Evolutionary conservation across 768 basidiomycete genomes (phyloP), one percentile per base, ranked within the genome.

Genomic region (Tremella yokohamensis): DNA sequence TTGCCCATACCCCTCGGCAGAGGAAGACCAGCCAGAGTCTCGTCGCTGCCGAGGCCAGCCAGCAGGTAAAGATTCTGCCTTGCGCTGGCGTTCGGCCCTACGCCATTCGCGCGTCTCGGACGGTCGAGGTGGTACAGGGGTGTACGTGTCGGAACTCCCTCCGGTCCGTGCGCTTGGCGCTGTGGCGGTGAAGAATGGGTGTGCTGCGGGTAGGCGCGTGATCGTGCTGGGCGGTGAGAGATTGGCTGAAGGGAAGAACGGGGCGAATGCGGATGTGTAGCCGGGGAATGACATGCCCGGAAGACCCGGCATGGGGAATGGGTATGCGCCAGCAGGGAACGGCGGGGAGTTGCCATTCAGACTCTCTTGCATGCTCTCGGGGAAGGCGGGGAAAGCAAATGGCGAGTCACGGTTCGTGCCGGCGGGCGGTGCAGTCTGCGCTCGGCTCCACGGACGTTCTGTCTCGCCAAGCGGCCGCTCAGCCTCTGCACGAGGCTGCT

Each of bases 21-120:
- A 34, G 29, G 29, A 34, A 34, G 29, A 34, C 29, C 29, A 34
- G 29, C 29, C 29, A 4, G 29, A 25, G 25, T 38, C 9, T 15
- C 19, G 22, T 52, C 15, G 19, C 45, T 45, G 58, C 18, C 44
- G 58, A 25, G 49, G 49, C 56, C 56, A 57, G 19, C 42, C 38
- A 4, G 56, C 47, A 11, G 56, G 56, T 24, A 57, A 22, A 42
- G 44, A 49, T 24, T 57, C 56, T 15, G 49, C 13, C 37, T 57
- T 57, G 2, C 40, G 37, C 16, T 19, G 24, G n/a, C 56, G 49
- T 9, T 57, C 56, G 19, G 25, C 37, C 3, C 24, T 29, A 7
- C 38, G 20, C 16, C 40, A n/a, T 18, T 15, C 19, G 39, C 6
- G 18, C 22, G 25, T n/a, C 47, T 42, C 24, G 49, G 8, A 18